These are phyloP conservation scores for Lomentospora prolificans DNA, from an alignment of 2,329 filamentous ascomycete species.

Conservation along the genomic window DNA sequence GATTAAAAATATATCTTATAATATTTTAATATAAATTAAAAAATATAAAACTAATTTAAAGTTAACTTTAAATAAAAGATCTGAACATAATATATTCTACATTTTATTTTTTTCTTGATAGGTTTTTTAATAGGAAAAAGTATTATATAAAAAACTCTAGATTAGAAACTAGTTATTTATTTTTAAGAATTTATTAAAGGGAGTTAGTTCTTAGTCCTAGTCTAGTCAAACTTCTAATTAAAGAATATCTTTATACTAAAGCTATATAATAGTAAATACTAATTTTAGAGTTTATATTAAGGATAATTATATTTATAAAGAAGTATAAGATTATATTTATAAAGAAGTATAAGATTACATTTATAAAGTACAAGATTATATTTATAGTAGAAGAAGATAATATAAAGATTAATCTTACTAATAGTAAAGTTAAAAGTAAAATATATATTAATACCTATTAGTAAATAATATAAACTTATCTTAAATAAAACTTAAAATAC, in stretches of 20 bases:
- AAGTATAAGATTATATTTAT: not conserved
- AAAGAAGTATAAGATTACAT: not conserved
- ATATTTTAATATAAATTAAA: not conserved
- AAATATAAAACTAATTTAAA: not conserved
- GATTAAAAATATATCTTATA: no score
- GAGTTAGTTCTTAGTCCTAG: not conserved
- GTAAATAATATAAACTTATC: not conserved
- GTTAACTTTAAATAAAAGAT: not conserved
- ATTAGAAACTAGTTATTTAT: not conserved
- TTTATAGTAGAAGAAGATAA: not conserved
- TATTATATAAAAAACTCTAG: not conserved
- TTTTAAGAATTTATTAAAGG: not conserved
- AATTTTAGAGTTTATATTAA: no score
- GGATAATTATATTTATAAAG: not conserved
- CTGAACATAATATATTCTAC: not conserved
- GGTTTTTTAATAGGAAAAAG: not conserved
- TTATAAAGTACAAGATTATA: not conserved
- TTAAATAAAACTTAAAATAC: no score
- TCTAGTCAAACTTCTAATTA: no score
- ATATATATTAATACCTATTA: not conserved
- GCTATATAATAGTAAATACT: no score
- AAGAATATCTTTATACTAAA: no score
- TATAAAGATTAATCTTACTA: not conserved
- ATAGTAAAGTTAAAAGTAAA: not conserved
- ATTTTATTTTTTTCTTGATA: not conserved